These are phyloP conservation scores for Butyriboletus appendiculatus DNA, from an alignment of 1,284 basidiomycete species.

Conservation along the genomic window DNA sequence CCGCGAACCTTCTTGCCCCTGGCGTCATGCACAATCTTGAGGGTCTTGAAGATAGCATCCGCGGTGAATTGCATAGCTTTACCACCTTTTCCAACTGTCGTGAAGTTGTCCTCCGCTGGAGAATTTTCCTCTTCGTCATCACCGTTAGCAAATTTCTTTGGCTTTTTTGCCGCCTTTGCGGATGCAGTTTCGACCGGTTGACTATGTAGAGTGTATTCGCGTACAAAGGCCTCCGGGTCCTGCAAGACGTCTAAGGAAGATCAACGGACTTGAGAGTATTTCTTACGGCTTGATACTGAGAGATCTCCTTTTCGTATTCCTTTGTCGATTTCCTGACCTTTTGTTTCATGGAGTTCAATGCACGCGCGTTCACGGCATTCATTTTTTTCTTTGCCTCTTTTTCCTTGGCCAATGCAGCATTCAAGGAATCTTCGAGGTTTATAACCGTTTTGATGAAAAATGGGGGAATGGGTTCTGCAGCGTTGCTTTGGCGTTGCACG, in stretches of 20 bases:
- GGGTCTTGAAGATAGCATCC: conserved; percentile 92
- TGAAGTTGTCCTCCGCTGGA: conserved; percentile 71
- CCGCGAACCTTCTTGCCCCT: conserved; percentile 88
- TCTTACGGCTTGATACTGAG: conserved; percentile 78
- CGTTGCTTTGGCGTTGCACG: conserved; percentile 86
- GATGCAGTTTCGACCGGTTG: conserved; percentile 50
- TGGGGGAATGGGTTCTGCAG: conserved; percentile 86
- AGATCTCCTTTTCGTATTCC: conserved; percentile 85
- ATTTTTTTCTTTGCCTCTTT: conserved; percentile 96
- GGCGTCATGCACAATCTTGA: conserved; percentile 91
- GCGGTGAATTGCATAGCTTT: conserved; percentile 83
- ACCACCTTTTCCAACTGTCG: conserved; percentile 91
- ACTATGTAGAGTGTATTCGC: conserved; percentile 61
- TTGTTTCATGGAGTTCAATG: conserved; percentile 96
- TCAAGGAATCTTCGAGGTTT: conserved; percentile 79
- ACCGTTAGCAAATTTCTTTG: conserved; percentile 37
- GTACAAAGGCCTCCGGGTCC: conserved; percentile 90
- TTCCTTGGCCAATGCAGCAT: conserved; percentile 76
- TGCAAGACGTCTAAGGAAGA: conserved; percentile 34
- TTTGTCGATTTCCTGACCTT: conserved; percentile 92
- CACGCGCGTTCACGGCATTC: conserved; percentile 93
- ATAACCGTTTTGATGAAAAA: conserved; percentile 83
- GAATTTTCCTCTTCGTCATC: conserved; percentile 47
- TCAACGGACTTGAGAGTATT: not conserved
- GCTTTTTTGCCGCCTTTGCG: conserved; percentile 44